Percentiles rank a stretch among this genome's conserved stretches.
phyloP scores from a whole-genome alignment of 2,329 filamentous ascomycete genomes.

The Aspergillus candidus region DNA sequence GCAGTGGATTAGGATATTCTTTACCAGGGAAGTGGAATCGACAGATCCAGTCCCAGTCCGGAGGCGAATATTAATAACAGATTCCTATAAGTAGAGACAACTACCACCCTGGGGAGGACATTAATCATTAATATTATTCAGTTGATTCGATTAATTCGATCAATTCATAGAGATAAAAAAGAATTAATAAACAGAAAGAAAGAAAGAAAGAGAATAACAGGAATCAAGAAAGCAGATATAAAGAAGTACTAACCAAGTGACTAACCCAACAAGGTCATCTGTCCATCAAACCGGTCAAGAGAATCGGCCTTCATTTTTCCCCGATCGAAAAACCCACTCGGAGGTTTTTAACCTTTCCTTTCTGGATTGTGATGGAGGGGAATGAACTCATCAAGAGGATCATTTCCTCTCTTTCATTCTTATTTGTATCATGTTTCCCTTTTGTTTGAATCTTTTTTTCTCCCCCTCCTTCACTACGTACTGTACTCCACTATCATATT shows the following conservation, averaged over 20 bases:
- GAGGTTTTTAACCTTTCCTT: constrained; percentile 1
- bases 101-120: too few species aligned
- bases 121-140: too few species aligned
- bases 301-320: constrained; percentile 1
- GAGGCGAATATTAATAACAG: constrained; percentile 2
- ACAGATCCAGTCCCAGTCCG: not conserved
- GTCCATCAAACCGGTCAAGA: too few species aligned
- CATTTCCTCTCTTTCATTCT: not conserved
- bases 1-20: constrained; percentile 6
- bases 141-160: not conserved
- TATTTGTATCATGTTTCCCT: not conserved
- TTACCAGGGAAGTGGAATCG: constrained; percentile 2
- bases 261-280: too few species aligned
- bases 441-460: too few species aligned
- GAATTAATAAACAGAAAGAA: not conserved
- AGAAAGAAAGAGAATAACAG: not conserved
- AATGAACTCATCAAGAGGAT: too few species aligned
- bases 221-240: not conserved
- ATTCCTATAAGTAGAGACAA: not conserved
- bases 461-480: too few species aligned
- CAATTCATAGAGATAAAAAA: not conserved
- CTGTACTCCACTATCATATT: too few species aligned
- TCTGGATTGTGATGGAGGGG: too few species aligned
- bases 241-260: too few species aligned
- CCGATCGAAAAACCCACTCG: constrained; percentile 7